Evolutionary conservation across 805 yeast species (phyloP), one percentile per base, ranked within the genome.

Genomic region (Dipodascus albidus): DNA sequence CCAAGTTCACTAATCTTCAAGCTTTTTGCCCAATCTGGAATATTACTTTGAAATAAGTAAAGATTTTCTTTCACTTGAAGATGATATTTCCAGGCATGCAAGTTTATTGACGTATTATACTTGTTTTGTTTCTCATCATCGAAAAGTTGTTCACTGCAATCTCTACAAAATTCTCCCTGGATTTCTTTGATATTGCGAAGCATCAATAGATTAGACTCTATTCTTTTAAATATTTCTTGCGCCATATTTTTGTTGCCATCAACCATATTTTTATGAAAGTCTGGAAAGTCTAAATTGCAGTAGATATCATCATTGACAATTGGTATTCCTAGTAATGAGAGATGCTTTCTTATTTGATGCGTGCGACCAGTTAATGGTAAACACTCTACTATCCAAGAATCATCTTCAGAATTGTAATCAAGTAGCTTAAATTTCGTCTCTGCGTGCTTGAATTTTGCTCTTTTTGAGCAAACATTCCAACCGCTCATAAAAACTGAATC

Each of bases 291-390:
- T 20, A 74, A 76, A 58, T 83, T 83, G 3, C 89, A 80, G 63
- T 89, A 91, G 1, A 89, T 73, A 1, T 95, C 95, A 66, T 91
- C 99, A 63, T 93, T 89, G 1, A 82, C 86, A 47, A 91, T 91
- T 0, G 98, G 96, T 62, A 73, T 77, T 0, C 96, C 97, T 6
- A 89, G 60, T 56, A 75, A 80, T 63, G 89, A 95, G 54, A 93
- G 70, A 70, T 93, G 99, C 3, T 91, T 95, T 57, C 99, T 72
- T 50, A 91, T 89, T 64, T 91, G 99, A 67, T 91, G 99, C 0
- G 96, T 87, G 61, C 98, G 75, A 0, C 99, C 99, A 0, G 98
- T 90, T 15, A 77, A 66, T 1, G 98, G 98, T 58, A 71, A 75
- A 67, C 97, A 88, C 54, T 79, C 72, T 2, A 93, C 95, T 20